Evolutionary conservation across 2,329 filamentous ascomycete genomes (phyloP).

Genomic region (Penicillium sp.): DNA sequence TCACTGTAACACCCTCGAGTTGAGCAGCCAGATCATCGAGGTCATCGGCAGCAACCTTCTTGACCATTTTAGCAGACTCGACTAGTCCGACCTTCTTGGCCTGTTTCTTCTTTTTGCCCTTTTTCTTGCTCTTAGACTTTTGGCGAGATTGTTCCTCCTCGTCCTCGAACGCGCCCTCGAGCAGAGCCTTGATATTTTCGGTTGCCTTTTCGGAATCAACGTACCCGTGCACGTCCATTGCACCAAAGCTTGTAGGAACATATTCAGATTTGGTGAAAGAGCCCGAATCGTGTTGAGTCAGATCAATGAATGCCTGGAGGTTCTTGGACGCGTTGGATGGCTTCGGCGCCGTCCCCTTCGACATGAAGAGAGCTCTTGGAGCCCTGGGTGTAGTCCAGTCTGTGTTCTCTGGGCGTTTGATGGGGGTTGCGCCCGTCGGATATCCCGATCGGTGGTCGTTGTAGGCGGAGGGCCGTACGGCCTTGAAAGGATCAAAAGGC

Average conservation of each 20-base stretch:
- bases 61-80: conserved; percentile 4
- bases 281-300: conserved; percentile 46
- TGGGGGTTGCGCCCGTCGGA: conserved; percentile 39
- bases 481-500: conserved; percentile 44
- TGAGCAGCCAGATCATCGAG: conserved; percentile 48
- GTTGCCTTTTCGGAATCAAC: conserved; percentile 52
- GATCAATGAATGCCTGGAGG: conserved; percentile 50
- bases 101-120: conserved; percentile 24
- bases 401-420: conserved; percentile 53
- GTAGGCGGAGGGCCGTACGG: conserved; percentile 40
- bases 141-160: conserved; percentile 40
- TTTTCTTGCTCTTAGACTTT: conserved; percentile 42
- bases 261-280: conserved; percentile 39
- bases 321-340: conserved; percentile 47
- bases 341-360: conserved; percentile 44
- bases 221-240: conserved; percentile 56
- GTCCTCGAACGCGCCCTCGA: conserved; percentile 55
- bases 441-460: conserved; percentile 34
- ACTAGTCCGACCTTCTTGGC: conserved; percentile 1
- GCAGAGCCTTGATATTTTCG: conserved; percentile 53
- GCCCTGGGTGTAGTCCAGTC: conserved; percentile 52
- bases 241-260: conserved; percentile 51
- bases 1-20: conserved; percentile 45
- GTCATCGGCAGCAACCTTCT: conserved; percentile 33
- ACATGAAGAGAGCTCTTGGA: conserved; percentile 56